These are phyloP conservation scores for Thinopyrum obtusiflorum DNA, from an alignment of 202 grass and related monocot species.

Conservation along the genomic window DNA sequence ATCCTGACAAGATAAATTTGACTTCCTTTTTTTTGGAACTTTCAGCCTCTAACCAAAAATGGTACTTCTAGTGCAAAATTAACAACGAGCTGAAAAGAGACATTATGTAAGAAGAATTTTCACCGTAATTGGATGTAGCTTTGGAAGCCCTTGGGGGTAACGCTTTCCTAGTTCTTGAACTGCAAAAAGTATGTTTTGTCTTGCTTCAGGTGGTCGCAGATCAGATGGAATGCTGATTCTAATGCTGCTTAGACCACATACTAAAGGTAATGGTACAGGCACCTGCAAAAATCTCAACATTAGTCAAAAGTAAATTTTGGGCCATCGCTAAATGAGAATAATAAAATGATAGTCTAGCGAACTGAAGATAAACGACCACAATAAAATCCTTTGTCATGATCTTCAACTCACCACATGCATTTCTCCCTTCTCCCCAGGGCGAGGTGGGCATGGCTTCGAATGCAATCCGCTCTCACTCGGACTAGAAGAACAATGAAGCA, in stretches of 20 bases:
- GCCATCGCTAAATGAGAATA: constrained; percentile 5
- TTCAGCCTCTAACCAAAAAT: constrained; percentile 5
- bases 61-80: neutral
- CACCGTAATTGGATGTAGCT: constrained; percentile 78
- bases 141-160: constrained; percentile 90
- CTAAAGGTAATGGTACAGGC: constrained; percentile 84
- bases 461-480: constrained; percentile 62
- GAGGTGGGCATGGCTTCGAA: constrained; percentile 79
- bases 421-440: constrained; percentile 81
- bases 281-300: constrained; percentile 54
- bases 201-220: constrained; percentile 87
- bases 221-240: constrained; percentile 96
- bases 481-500: constrained; percentile 87
- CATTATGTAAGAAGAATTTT: constrained; percentile 2
- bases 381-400: constrained; percentile 28
- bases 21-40: neutral
- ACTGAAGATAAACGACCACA: constrained; percentile 23
- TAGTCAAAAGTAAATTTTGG: neutral
- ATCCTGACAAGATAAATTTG: neutral
- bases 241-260: constrained; percentile 83
- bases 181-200: constrained; percentile 88
- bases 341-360: neutral
- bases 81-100: neutral
- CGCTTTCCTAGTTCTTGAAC: constrained; percentile 90
- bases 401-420: constrained; percentile 97